Evolutionary conservation across 208 protist genomes (phyloP).

Genomic region (Crithidia sp.): DNA sequence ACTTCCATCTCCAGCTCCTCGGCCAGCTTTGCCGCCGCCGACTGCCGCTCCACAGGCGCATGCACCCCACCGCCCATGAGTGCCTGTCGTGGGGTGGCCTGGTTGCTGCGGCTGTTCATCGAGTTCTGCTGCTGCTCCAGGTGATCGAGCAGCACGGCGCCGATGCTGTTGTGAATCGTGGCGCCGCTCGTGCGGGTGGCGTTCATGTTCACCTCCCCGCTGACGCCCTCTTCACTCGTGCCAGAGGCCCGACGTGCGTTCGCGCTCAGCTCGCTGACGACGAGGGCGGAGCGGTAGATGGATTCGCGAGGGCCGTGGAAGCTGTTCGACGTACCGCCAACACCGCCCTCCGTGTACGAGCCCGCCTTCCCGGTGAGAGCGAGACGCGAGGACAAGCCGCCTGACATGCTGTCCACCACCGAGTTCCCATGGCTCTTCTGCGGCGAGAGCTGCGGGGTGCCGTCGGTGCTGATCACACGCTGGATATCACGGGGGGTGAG

Average conservation of each 20-base stretch:
- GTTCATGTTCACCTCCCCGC: slow-evolving; percentile 14
- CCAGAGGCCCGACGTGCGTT: slow-evolving; percentile 31
- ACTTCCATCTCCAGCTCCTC: slow-evolving; percentile 67
- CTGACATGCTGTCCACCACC: slow-evolving; percentile 5
- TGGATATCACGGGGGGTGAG: slow-evolving; percentile 9
- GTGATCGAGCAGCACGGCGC: slow-evolving; percentile 43
- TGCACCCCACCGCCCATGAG: neutral
- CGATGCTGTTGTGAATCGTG: slow-evolving; percentile 37
- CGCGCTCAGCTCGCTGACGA: slow-evolving; percentile 50
- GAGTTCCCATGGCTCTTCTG: slow-evolving; percentile 18
- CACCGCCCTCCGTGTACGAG: slow-evolving; percentile 11
- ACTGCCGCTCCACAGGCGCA: slow-evolving; percentile 3
- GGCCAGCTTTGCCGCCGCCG: slow-evolving; percentile 21
- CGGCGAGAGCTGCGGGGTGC: slow-evolving; percentile 13
- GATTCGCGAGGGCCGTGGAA: slow-evolving; percentile 37
- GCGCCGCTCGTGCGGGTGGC: slow-evolving; percentile 7
- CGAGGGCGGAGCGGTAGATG: slow-evolving; percentile 73
- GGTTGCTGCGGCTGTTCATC: slow-evolving; percentile 13
- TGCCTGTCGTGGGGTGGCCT: slow-evolving; percentile 4
- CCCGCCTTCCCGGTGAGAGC: slow-evolving; percentile 19
- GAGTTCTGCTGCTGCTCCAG: slow-evolving; percentile 43
- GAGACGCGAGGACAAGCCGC: slow-evolving; percentile 17
- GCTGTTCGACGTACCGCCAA: slow-evolving; percentile 11
- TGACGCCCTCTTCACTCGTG: slow-evolving; percentile 1
- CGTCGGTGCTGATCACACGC: neutral